phyloP scores from a whole-genome alignment of 805 yeast genomes.

The Lipomyces orientalis region DNA sequence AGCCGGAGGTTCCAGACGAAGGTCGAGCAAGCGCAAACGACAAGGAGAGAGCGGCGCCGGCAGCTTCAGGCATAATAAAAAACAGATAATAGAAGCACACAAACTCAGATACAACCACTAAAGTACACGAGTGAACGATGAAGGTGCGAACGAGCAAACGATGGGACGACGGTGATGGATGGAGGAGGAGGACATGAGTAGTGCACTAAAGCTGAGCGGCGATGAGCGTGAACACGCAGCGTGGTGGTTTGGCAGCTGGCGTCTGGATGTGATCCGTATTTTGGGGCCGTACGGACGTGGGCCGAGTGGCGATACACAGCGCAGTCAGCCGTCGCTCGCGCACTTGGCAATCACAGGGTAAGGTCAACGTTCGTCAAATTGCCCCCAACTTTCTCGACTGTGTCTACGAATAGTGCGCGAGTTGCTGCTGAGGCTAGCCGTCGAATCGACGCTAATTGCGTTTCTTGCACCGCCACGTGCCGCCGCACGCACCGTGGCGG shows the following conservation, averaged over 20 bases:
- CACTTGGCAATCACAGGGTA: not conserved
- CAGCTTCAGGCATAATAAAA: slow-evolving; percentile 1
- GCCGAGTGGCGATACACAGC: not conserved
- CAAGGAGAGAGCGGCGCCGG: slow-evolving; percentile 5
- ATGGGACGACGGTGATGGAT: not conserved
- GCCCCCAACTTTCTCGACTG: not conserved
- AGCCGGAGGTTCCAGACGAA: not conserved
- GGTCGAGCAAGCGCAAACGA: slow-evolving; percentile 6
- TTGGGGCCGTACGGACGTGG: not conserved
- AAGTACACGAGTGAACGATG: not conserved
- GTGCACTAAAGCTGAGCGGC: slow-evolving; percentile 6
- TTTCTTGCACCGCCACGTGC: slow-evolving; percentile 3
- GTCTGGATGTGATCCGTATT: not conserved
- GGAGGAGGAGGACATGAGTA: not conserved
- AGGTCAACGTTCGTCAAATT: not conserved
- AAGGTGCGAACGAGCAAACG: not conserved
- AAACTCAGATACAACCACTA: not conserved
- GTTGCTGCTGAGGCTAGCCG: not conserved
- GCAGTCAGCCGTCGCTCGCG: not conserved
- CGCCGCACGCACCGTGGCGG: slow-evolving; percentile 7
- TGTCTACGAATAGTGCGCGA: not conserved
- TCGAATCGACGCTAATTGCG: not conserved
- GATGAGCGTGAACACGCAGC: slow-evolving; percentile 11
- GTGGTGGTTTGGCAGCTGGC: not conserved
- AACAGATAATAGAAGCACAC: not conserved